Evolutionary conservation across 306 rosid species (phyloP), one percentile per base, ranked within the genome.

Genomic region (Pachyrhizus erosus): DNA sequence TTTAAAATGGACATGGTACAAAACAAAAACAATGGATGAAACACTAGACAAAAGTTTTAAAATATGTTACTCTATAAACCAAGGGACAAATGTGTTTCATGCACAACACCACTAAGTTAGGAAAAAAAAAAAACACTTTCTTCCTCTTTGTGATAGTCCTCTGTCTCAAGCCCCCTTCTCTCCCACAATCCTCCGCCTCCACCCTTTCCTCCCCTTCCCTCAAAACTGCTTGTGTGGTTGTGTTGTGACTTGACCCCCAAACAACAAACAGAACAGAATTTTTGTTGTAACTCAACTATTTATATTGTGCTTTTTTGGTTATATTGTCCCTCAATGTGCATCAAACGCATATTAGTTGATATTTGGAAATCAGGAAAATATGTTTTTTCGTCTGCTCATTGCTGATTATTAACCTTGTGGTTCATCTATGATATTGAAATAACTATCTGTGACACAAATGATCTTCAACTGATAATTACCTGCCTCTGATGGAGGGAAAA

Each of bases 401-500:
- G 20, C 64, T n/a, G 84, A 66, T 34, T 79, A 33, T 18, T 52
- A 73, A 42, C 42, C 34, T 54, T 64, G 6, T 21, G 5, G 80
- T 84, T 73, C 45, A 43, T 79, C 43, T 15, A 14, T 31, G 70
- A 79, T 20, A 7, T 54, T 40, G 48, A 14, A 39, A 23, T 65
- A 78, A 17, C 51, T 73, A 11, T 75, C 24, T 34, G 18, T 20
- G 45, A 18, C 58, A 66, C 26, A 5, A 26, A 67, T 43, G 67
- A 45, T 78, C 70, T 85, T 66, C 34, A 39, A 48, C 69, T 77
- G 45, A 65, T 83, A 60, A 34, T 76, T 54, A 33, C 75, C 11
- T 23, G 11, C 54, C 62, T 52, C 17, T 75, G 24, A 46, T 61
- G 79, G 78, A 64, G 74, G 78, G 37, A 4, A 49, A 73, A 83